phyloP scores from a whole-genome alignment of 148 eudicot genomes.

The Pharnaceum exiguum region DNA sequence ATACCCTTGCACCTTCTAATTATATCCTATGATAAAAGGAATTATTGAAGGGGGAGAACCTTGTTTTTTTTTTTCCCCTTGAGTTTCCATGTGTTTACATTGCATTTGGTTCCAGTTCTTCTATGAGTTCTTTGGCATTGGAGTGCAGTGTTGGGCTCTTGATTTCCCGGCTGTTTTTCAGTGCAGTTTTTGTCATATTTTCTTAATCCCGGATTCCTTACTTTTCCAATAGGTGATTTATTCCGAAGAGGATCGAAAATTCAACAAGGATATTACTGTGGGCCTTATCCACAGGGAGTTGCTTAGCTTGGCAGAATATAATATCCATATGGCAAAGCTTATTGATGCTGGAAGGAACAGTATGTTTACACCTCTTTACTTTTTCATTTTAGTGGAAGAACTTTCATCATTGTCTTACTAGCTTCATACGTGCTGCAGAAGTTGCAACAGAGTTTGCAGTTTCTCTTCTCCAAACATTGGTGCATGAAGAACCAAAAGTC shows the following conservation, averaged over 20 bases:
- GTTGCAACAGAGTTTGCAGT: slow-evolving; percentile 85
- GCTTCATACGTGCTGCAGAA: slow-evolving; percentile 42
- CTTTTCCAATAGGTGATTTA: slow-evolving; percentile 56
- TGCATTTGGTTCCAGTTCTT: too few relatives aligned
- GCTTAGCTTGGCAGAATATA: slow-evolving; percentile 84
- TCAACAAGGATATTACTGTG: slow-evolving; percentile 81
- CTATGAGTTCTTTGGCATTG: too few relatives aligned
- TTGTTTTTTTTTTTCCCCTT: too few relatives aligned
- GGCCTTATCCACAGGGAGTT: slow-evolving; percentile 80
- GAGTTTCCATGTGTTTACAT: too few relatives aligned
- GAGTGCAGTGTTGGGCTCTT: too few relatives aligned
- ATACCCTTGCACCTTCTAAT: too few relatives aligned
- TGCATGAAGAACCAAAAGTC: slow-evolving; percentile 61
- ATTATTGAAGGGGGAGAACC: too few relatives aligned
- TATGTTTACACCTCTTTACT: slow-evolving; percentile 33
- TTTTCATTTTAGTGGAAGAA: background rate
- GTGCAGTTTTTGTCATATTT: background rate
- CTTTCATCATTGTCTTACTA: slow-evolving; percentile 12
- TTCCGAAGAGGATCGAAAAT: slow-evolving; percentile 92
- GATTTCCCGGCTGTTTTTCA: background rate
- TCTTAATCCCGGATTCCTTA: background rate
- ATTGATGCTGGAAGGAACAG: slow-evolving; percentile 94
- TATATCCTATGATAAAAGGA: too few relatives aligned
- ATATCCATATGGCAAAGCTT: slow-evolving; percentile 84
- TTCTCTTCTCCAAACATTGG: slow-evolving; percentile 63